Evolutionary conservation across 208 protist genomes (phyloP), one percentile per base, ranked within the genome.

Genomic region (Leishmania martiniquensis): DNA sequence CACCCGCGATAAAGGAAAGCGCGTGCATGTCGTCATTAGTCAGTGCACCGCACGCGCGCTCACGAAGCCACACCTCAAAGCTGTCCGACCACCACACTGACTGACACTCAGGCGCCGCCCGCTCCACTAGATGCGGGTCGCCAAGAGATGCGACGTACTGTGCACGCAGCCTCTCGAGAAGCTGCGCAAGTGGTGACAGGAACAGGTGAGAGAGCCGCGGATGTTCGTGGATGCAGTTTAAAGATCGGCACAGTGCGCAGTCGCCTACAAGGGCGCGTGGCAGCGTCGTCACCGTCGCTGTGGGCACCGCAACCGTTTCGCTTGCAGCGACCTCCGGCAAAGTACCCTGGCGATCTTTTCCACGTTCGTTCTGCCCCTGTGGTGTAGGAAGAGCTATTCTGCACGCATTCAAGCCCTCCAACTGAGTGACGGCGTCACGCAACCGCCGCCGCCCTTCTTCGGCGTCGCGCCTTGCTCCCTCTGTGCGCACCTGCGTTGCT

Each of bases 61-160:
- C 55, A 29, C 20, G 42, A 15, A 76, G 59, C 72, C 72, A 76
- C 39, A 32, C 59, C 20, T 37, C 25, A 25, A 76, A 76, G 25
- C 6, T 6, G 20, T 44, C 45, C 17, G 17, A 44, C 37, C 52
- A 55, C 52, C 34, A 60, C 45, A 74, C 6, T 25, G 32, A 39
- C 32, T 34, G 70, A 6, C 60, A 5, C 49, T 29, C 6, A 13
- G 49, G 49, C 44, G 22, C 34, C 17, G n/a, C 22, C 17, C 32
- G 7, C 5, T 57, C 68, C 29, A 12, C 44, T 6, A 29, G 1
- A 25, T 51, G 42, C 42, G 37, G n/a, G 25, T 69, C 65, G 25
- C 42, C 65, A 10, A 69, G 37, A 32, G 39, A 6, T 42, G 65
- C 44, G 6, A 13, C 51, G 65, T 69, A 69, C 42, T 69, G 42